phyloP scores from a whole-genome alignment of 2,329 filamentous ascomycete species.

The Diaporthe caulivora region DNA sequence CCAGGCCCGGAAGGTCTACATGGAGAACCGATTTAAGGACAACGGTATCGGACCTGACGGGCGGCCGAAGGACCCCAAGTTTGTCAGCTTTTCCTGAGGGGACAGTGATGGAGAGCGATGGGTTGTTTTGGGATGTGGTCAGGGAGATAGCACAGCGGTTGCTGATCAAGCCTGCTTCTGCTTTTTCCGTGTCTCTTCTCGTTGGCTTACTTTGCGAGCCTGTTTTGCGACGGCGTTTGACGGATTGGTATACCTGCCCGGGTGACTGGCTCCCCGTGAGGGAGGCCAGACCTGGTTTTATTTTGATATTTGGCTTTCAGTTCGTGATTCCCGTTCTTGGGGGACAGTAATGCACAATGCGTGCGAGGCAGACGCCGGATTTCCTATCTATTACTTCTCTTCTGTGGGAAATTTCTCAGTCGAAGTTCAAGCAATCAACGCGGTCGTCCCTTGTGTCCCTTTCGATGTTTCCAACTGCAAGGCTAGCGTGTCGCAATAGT shows the following conservation, averaged over 20 bases:
- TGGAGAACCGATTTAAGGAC: constrained; percentile 86
- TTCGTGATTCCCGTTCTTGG: neutral
- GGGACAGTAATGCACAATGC: constrained; percentile 10
- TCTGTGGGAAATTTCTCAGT: neutral
- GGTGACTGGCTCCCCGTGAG: neutral
- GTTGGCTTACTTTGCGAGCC: constrained; percentile 3
- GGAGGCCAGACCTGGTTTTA: neutral
- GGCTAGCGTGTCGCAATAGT: too few relatives aligned
- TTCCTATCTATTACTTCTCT: constrained; percentile 2
- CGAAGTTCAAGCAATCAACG: neutral
- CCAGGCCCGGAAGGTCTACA: constrained; percentile 87
- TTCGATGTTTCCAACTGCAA: neutral
- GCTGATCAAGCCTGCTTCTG: neutral
- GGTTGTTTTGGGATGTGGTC: neutral
- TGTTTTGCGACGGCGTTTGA: constrained; percentile 33
- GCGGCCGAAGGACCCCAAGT: constrained; percentile 90
- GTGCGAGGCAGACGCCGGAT: constrained; percentile 28
- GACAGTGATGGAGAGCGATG: neutral
- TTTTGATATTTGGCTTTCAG: neutral
- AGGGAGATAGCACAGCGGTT: neutral
- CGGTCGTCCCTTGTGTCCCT: neutral
- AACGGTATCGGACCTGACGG: constrained; percentile 93
- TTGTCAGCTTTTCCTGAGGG: constrained; percentile 85
- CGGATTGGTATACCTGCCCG: constrained; percentile 6
- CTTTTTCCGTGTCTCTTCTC: neutral